These are phyloP conservation scores for Fusarium napiforme DNA, from an alignment of 2,329 filamentous ascomycete genomes.

Conservation along the genomic window DNA sequence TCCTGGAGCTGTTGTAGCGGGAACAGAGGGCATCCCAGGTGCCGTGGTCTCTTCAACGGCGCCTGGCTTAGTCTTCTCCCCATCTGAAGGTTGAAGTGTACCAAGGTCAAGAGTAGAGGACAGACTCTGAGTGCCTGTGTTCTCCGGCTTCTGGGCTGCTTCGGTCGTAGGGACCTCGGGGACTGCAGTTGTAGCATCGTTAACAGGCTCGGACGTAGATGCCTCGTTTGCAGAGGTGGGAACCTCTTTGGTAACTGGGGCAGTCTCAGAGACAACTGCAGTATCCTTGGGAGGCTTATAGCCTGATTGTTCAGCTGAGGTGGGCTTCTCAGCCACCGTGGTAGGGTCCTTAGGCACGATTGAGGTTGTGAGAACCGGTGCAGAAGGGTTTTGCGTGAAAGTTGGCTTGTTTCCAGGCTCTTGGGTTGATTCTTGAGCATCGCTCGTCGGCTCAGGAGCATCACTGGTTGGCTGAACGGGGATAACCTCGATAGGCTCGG, in stretches of 20 bases:
- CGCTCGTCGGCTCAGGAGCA: conserved; percentile 11
- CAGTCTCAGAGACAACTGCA: conserved; percentile 2
- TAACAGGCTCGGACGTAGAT: conserved; percentile 5
- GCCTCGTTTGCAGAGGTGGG: background rate
- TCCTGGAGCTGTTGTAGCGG: background rate
- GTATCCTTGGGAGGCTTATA: background rate
- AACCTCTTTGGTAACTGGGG: background rate
- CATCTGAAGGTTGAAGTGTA: conserved; percentile 32
- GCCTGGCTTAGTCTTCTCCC: conserved; percentile 6
- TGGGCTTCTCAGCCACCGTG: background rate
- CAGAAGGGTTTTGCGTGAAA: conserved; percentile 32
- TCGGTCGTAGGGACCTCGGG: conserved; percentile 7
- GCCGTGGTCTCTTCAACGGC: conserved; percentile 21
- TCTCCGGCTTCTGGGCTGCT: conserved; percentile 17
- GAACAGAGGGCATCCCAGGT: conserved; percentile 12
- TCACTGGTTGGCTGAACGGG: conserved; percentile 24
- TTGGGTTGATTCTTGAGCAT: conserved; percentile 11
- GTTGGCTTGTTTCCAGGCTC: conserved; percentile 19
- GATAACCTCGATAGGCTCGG: conserved; percentile 32
- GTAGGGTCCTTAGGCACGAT: conserved; percentile 32
- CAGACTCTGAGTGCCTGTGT: conserved; percentile 3
- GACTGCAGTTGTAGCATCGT: conserved; percentile 6
- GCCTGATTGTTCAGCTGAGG: conserved; percentile 1
- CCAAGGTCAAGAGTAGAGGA: conserved; percentile 41
- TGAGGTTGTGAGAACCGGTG: conserved; percentile 31